Conservation (phyloP, 176 grass and related monocot genomes). For the Olyra latifolia region DNA sequence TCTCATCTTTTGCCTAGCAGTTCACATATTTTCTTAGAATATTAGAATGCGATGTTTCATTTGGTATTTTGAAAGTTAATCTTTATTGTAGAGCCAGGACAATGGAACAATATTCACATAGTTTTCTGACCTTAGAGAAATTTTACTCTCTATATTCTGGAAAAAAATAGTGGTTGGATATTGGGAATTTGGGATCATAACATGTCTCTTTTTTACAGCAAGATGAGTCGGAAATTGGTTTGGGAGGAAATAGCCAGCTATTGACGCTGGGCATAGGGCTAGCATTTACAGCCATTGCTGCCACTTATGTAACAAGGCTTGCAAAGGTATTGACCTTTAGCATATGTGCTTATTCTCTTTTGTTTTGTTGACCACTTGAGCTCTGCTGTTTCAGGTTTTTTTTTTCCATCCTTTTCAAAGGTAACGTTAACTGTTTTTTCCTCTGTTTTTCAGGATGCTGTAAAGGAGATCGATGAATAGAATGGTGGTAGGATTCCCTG, state of each 20-base stretch:
- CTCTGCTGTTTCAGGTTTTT: background rate
- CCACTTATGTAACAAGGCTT: constrained; percentile 87
- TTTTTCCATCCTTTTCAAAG: background rate
- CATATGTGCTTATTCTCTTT: no score
- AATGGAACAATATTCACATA: background rate
- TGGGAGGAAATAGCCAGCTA: constrained; percentile 81
- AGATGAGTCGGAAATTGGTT: constrained; percentile 86
- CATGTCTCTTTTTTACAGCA: constrained; percentile 58
- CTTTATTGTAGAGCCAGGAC: background rate
- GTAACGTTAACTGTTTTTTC: background rate
- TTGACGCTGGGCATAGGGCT: constrained; percentile 75
- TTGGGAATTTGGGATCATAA: background rate
- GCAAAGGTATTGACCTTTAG: constrained; percentile 59
- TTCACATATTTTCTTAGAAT: constrained; percentile 11
- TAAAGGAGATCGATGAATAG: constrained; percentile 89
- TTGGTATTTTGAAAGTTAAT: background rate
- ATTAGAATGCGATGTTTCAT: background rate
- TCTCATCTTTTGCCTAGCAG: background rate
- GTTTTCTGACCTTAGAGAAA: background rate
- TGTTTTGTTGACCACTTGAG: background rate
- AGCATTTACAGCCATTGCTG: constrained; percentile 81
- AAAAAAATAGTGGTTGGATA: background rate
- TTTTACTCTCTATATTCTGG: background rate
- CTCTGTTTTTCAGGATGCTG: constrained; percentile 73
- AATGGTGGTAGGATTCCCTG: constrained; percentile 34